Base-by-base conservation (phyloP, 257 asterid genomes). In the Solanum pinnatisectum region DNA sequence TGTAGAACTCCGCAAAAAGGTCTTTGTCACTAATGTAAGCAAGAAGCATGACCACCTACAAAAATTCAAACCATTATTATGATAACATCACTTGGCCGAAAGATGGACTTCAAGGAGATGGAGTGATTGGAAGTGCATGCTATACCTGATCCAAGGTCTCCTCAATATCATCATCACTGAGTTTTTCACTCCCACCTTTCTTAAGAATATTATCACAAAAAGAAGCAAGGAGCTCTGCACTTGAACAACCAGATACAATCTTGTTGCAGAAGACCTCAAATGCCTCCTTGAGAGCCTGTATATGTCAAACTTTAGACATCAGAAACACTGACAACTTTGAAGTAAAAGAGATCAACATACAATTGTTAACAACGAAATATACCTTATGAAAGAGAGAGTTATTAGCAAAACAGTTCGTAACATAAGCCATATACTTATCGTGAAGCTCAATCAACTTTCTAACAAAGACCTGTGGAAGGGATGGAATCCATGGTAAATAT, bases 121-220 rank as follows among this genome's bases (percentile, higher is more conserved):
- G 67, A 82, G 70, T 46, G 85, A 81, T 30, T 16, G 18, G 8
- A 52, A 49, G 20, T 82, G 32, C 42, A 42, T 46, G 37, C 52
- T 42, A 92, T 82, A 93, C 96, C 96, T 93, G 93, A 88, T 93
- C 95, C 89, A 94, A 87, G 37, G 96, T 94, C 78, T 94, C 96
- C 87, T 94, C 96, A 78, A 93, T 92, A 39, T 92, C 96, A 67
- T 94, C 96, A 90, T 94, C 96, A 88, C 95, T 93, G 93, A 94
- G 91, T 82, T 92, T 94, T 65, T 94, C 94, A 86, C 94, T 92
- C 65, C 95, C 96, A 63, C 94, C 95, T 85, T 92, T 94, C 78
- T 94, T 94, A 35, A 94, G 95, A 88, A 94, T 93, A 88, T 93
- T 94, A 89, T 93, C 96, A 77, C 96, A 94, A 79, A 92, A 94